Conservation (phyloP, 352 stramenopile genomes). For the Bremia lactucae region DNA sequence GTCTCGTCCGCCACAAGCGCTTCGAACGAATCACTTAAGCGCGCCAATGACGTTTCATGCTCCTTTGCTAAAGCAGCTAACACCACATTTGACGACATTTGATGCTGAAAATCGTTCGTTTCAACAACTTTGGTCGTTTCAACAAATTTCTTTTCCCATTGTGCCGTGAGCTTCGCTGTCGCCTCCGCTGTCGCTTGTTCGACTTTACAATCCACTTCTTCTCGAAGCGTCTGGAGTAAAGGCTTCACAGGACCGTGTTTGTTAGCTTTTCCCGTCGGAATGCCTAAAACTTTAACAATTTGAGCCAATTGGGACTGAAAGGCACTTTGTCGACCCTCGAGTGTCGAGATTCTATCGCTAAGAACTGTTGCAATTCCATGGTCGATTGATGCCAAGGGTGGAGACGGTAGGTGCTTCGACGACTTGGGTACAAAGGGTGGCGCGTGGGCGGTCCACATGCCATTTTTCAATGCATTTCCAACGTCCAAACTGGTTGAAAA, state of each 20-base stretch:
- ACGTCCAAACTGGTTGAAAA: conserved; percentile 11
- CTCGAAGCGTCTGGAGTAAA: conserved; percentile 57
- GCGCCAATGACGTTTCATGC: conserved; percentile 58
- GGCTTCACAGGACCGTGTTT: conserved; percentile 65
- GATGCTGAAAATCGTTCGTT: neutral
- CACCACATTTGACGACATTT: conserved; percentile 37
- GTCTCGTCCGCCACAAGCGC: conserved; percentile 46
- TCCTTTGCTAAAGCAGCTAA: conserved; percentile 51
- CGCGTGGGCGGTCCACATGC: conserved; percentile 18
- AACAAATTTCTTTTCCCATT: conserved; percentile 1
- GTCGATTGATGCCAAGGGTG: conserved; percentile 7
- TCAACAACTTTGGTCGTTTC: neutral
- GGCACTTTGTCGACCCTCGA: conserved; percentile 67
- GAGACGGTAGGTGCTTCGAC: conserved; percentile 5
- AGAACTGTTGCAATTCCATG: conserved; percentile 25
- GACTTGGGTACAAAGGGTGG: conserved; percentile 23
- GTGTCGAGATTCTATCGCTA: conserved; percentile 66
- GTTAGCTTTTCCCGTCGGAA: conserved; percentile 50
- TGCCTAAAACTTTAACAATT: conserved; percentile 58
- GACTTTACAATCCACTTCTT: conserved; percentile 41
- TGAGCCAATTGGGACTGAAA: conserved; percentile 81
- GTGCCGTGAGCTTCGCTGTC: conserved; percentile 10
- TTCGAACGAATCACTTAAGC: conserved; percentile 59
- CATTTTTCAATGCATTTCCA: neutral
- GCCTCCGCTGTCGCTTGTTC: conserved; percentile 8